A percentile compares a stretch with the other conserved stretches of the same genome.
Evolutionary conservation across 2,329 filamentous ascomycete genomes (phyloP).

Genomic region (Trichophyton benhamiae): DNA sequence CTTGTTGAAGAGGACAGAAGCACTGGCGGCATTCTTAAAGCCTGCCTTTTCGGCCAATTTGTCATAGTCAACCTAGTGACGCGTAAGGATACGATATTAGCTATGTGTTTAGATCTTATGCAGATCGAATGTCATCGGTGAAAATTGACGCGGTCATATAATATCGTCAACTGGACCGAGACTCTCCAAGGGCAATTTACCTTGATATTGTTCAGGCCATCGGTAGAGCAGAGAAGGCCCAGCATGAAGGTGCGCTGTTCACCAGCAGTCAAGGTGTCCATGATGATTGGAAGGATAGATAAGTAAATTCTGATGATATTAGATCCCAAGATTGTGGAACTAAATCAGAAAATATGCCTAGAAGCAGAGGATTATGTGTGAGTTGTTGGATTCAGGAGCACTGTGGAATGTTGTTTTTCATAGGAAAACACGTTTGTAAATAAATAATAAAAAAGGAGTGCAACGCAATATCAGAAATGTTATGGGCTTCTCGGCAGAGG

Average conservation of each 20-base stretch:
- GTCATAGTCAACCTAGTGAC: constrained; percentile 27
- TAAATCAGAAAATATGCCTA: not conserved
- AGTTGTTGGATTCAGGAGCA: not conserved
- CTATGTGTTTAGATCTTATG: not conserved
- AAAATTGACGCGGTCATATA: not conserved
- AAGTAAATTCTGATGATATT: not conserved
- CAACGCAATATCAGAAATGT: not conserved
- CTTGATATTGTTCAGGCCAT: constrained; percentile 13
- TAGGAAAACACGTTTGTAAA: not conserved
- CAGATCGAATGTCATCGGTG: not conserved
- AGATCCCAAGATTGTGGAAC: not conserved
- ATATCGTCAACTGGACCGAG: not conserved
- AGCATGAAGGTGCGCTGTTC: constrained; percentile 17
- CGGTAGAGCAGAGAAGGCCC: constrained; percentile 12
- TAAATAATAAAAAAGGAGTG: not conserved
- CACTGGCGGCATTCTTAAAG: constrained; percentile 27
- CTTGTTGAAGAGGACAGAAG: constrained; percentile 24
- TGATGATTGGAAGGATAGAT: not conserved
- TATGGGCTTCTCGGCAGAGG: not conserved
- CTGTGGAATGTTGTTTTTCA: not conserved
- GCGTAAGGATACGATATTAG: not conserved
- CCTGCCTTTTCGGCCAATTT: constrained; percentile 26
- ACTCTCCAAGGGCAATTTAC: constrained; percentile 7
- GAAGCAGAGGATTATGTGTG: not conserved
- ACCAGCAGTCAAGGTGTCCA: constrained; percentile 15